Evolutionary conservation across 192 early-diverging fungal genomes (phyloP), one percentile per base, ranked within the genome.

Genomic region (Linnemannia elongata): DNA sequence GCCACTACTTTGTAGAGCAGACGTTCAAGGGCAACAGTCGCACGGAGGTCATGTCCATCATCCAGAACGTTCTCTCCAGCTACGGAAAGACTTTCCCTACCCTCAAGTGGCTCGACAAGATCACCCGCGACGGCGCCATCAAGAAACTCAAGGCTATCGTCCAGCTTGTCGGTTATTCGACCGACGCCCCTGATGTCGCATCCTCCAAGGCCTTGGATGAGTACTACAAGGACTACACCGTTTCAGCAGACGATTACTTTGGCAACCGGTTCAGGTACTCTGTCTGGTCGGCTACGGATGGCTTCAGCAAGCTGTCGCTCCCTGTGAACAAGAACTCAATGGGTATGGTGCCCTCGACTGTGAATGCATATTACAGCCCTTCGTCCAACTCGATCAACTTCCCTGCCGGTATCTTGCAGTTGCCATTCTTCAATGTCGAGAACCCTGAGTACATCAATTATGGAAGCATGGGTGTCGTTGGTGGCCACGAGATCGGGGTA

Each of bases 401-500:
- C 73, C 85, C 87, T 27, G 89, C 89, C 42, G 89, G 89, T 47
- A 88, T 95, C 57, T 78, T 95, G 18, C 93, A 92, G 76, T 74
- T 81, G 3, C 94, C 95, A 6, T 89, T 95, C 38, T 95, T 92
- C 77, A 81, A 89, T 75, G 15, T 87, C 0, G 44, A 76, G 3
- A 90, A 88, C 60, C 92, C 93, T 8, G 83, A 80, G 42, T 88
- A 88, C 41, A 39, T 95, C 72, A 94, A 94, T 66, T 95, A 90
- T 82, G 94, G 92, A n/a, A 82, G 83, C 10, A 89, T 93, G 49
- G 95, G 95, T 54, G 77, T 87, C 49, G 87, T 96, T 17, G 90
- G 93, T 72, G 94, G 93, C 0, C 95, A 96, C 83, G 95, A 96
- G 81, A 77, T 94, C 4, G 82, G 83, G 80, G 60, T 66, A 66